phyloP scores from a whole-genome alignment of 1,284 basidiomycete genomes.

The Lentinus polychrous region DNA sequence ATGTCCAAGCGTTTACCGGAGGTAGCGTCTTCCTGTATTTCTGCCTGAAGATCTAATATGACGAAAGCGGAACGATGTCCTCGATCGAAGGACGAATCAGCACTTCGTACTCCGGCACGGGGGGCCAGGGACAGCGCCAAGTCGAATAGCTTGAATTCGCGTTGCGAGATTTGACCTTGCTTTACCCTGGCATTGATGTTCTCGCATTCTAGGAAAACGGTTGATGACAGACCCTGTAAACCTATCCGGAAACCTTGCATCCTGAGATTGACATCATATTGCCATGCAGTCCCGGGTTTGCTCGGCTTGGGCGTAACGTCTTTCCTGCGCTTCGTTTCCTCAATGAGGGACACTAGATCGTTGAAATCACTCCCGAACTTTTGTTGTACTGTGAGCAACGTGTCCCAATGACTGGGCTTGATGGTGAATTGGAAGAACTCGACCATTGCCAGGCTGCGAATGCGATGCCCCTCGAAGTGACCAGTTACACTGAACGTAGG shows the following conservation, averaged over 20 bases:
- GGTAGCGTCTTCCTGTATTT: constrained; percentile 25
- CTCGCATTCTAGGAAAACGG: constrained; percentile 66
- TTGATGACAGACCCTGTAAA: constrained; percentile 64
- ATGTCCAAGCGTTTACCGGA: constrained; percentile 37
- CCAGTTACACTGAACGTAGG: constrained; percentile 61
- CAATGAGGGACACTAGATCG: constrained; percentile 62
- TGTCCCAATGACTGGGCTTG: constrained; percentile 77
- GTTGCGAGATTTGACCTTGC: constrained; percentile 38
- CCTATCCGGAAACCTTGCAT: constrained; percentile 76
- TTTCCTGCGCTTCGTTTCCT: constrained; percentile 45
- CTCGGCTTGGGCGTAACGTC: constrained; percentile 11
- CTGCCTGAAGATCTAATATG: constrained; percentile 60
- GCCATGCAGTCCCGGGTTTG: constrained; percentile 10
- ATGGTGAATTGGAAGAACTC: constrained; percentile 66
- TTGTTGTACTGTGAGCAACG: constrained; percentile 70
- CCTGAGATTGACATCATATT: constrained; percentile 49
- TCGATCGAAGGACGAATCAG: constrained; percentile 39
- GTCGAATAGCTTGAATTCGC: constrained; percentile 63
- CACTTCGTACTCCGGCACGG: constrained; percentile 25
- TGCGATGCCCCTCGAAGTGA: constrained; percentile 36
- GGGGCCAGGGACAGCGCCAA: constrained; percentile 70
- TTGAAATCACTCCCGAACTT: constrained; percentile 84
- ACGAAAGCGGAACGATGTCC: constrained; percentile 77
- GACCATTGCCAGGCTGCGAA: constrained; percentile 54
- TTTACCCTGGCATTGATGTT: constrained; percentile 57